Conservation (phyloP, 202 grass and related monocot species). For the Brachypodium distachyon region DNA sequence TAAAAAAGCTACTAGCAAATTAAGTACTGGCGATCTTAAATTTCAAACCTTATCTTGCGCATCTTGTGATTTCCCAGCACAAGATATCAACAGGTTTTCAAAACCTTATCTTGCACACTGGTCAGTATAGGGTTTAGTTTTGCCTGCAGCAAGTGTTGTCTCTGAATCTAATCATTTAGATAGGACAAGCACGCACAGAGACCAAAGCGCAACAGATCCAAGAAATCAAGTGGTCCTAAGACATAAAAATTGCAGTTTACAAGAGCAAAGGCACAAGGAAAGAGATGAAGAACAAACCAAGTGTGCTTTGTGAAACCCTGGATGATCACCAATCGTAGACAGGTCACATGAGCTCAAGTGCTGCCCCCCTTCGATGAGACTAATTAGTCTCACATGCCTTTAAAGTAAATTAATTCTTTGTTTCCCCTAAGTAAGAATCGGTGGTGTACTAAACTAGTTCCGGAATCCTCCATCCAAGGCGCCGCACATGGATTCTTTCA, state of each 20-base stretch:
- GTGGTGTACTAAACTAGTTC: conserved; percentile 18
- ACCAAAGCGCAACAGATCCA: conserved; percentile 9
- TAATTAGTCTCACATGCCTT: conserved; percentile 18
- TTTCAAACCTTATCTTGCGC: conserved; percentile 12
- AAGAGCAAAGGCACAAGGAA: neutral
- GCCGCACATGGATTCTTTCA: conserved; percentile 19
- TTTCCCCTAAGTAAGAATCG: neutral
- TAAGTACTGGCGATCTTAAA: neutral
- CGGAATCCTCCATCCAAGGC: conserved; percentile 21
- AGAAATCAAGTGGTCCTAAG: conserved; percentile 26
- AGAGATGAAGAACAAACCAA: conserved; percentile 14
- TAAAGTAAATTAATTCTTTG: neutral
- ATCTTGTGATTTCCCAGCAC: conserved; percentile 9
- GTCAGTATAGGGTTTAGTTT: neutral
- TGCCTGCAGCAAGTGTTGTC: conserved; percentile 17
- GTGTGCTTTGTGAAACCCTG: conserved; percentile 22
- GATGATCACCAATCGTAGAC: conserved; percentile 26
- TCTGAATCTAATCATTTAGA: conserved; percentile 44
- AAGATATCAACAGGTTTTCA: neutral
- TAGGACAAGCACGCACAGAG: neutral
- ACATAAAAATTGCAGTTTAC: neutral
- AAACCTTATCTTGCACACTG: neutral
- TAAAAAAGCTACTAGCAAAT: conserved; percentile 7
- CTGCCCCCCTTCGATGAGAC: conserved; percentile 1
- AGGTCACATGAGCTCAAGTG: conserved; percentile 34